Conservation (phyloP, 83 land plant genomes). For the Thuja plicata region DNA sequence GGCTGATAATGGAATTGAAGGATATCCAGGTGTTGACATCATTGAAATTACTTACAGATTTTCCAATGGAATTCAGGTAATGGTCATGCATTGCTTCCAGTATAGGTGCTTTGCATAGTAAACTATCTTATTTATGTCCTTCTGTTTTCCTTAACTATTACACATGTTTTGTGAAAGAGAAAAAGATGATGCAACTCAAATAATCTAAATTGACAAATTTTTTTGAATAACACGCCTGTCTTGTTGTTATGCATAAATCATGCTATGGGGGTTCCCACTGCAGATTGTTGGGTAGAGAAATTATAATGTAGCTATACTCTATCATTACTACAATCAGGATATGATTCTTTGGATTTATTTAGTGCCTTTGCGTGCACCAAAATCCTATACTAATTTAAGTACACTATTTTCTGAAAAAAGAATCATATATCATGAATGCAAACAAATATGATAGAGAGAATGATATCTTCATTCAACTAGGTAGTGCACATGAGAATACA, state of each 20-base stretch:
- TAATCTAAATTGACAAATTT: neutral
- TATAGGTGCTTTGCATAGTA: neutral
- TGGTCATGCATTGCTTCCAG: neutral
- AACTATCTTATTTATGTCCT: neutral
- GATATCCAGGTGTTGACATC: constrained; percentile 11
- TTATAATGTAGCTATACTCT: neutral
- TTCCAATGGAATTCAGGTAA: constrained; percentile 16
- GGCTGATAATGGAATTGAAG: constrained; percentile 7
- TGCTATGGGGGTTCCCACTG: neutral
- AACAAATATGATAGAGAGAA: neutral
- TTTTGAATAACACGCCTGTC: neutral
- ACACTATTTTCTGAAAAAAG: neutral
- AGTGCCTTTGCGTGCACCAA: neutral
- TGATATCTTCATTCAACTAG: neutral
- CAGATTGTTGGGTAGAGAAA: neutral
- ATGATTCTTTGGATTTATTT: neutral
- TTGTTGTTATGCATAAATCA: neutral
- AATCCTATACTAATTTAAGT: neutral
- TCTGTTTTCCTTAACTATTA: neutral
- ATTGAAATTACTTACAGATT: constrained; percentile 14
- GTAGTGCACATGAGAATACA: neutral
- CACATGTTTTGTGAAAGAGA: neutral
- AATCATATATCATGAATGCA: neutral
- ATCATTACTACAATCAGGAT: neutral
- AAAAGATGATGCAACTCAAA: neutral